Conservation (phyloP, 768 basidiomycete species). For the Tulasnella sp. region DNA sequence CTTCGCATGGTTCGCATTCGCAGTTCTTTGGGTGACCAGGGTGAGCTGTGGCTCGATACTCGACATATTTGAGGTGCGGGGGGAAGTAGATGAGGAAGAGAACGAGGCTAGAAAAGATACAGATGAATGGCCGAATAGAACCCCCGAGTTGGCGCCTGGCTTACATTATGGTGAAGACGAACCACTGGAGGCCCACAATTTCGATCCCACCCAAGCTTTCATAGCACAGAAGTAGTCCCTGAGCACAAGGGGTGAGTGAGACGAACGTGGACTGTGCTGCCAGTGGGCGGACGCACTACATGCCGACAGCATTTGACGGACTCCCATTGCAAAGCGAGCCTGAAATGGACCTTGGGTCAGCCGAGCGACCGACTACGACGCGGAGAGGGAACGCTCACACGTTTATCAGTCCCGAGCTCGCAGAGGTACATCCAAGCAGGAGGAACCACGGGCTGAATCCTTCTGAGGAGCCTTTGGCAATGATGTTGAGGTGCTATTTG, state of each 20-base stretch:
- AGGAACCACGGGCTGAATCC: constrained; percentile 93
- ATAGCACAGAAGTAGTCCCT: constrained; percentile 73
- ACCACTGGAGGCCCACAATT: constrained; percentile 83
- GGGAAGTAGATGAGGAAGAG: constrained; percentile 95
- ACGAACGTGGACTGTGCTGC: background rate
- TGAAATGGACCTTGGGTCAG: constrained; percentile 44
- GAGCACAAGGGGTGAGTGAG: constrained; percentile 4
- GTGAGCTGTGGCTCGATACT: constrained; percentile 35
- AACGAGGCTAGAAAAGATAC: constrained; percentile 61
- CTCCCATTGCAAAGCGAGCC: constrained; percentile 83
- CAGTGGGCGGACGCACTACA: constrained; percentile 56
- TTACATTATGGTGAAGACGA: constrained; percentile 80
- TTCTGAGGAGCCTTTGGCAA: constrained; percentile 73
- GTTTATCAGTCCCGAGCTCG: constrained; percentile 82
- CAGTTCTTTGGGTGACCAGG: constrained; percentile 46
- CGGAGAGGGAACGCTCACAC: constrained; percentile 53
- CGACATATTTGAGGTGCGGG: constrained; percentile 70
- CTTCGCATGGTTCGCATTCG: constrained; percentile 29
- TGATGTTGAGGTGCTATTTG: constrained; percentile 75
- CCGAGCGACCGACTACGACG: constrained; percentile 13
- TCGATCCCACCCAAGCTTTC: constrained; percentile 80
- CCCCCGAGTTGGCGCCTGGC: constrained; percentile 42
- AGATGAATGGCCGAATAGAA: background rate
- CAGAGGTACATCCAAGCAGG: constrained; percentile 82
- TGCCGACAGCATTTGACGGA: constrained; percentile 78